These are phyloP conservation scores for Hordeum marinum DNA, from an alignment of 176 grass and related monocot species.

Conservation along the genomic window DNA sequence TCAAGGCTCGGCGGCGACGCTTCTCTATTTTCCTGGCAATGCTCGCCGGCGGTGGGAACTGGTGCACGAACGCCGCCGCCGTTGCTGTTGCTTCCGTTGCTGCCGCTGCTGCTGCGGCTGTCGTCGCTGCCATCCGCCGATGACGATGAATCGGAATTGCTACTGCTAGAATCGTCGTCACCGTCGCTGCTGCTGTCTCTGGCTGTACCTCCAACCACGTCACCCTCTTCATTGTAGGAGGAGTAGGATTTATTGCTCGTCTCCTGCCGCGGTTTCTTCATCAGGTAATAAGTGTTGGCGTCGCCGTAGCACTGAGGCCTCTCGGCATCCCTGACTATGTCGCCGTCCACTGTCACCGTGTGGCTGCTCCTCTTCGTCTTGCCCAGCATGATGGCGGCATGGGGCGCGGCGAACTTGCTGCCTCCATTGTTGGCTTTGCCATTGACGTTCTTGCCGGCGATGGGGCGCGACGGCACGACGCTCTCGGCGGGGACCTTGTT, in stretches of 20 bases:
- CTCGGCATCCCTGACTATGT: not conserved
- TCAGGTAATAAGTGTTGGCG: not conserved
- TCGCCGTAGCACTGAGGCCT: not conserved
- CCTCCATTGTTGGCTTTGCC: not conserved
- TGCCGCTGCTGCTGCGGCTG: not conserved
- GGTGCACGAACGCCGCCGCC: not conserved
- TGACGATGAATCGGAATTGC: slow-evolving; percentile 22
- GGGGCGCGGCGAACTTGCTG: not conserved
- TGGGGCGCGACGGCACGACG: not conserved
- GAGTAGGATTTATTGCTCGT: not conserved
- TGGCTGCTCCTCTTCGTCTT: not conserved
- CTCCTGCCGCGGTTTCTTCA: not conserved
- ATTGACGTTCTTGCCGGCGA: not conserved
- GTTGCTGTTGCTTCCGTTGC: not conserved
- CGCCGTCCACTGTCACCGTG: not conserved
- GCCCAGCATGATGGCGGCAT: not conserved
- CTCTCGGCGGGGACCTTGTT: not conserved
- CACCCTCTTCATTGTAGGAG: not conserved
- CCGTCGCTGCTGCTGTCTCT: not conserved
- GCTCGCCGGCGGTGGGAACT: not conserved
- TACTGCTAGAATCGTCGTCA: slow-evolving; percentile 6
- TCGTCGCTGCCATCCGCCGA: not conserved
- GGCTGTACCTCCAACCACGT: not conserved
- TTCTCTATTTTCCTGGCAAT: not conserved
- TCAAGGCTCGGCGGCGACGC: not conserved